Evolutionary conservation across 2,329 filamentous ascomycete species (phyloP).

Genomic region (Xylaria sp.): DNA sequence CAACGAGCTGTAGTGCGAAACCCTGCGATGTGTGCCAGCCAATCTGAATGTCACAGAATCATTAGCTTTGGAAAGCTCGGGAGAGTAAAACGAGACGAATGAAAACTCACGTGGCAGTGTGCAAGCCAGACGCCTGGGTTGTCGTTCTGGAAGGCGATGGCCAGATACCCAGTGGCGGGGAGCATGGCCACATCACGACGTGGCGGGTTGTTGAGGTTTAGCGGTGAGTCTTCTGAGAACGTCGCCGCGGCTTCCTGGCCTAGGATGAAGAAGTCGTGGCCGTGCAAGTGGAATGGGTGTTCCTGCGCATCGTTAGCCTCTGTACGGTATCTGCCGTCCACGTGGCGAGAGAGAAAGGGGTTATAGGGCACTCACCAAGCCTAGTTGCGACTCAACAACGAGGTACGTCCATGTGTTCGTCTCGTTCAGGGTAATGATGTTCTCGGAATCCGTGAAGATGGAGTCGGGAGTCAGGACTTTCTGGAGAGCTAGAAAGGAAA

Average conservation of each 20-base stretch:
- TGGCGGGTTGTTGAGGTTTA: slow-evolving; percentile 58
- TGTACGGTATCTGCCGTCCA: background rate
- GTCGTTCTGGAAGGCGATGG: slow-evolving; percentile 62
- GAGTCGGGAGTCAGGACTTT: slow-evolving; percentile 46
- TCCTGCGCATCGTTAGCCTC: slow-evolving; percentile 38
- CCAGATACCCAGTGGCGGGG: slow-evolving; percentile 58
- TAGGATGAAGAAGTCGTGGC: slow-evolving; percentile 57
- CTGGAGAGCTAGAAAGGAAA: slow-evolving; percentile 46
- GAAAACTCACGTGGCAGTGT: slow-evolving; percentile 46
- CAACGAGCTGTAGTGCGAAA: slow-evolving; percentile 65
- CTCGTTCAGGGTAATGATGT: slow-evolving; percentile 48
- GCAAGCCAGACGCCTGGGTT: slow-evolving; percentile 65
- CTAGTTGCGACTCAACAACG: slow-evolving; percentile 47
- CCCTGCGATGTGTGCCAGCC: slow-evolving; percentile 63
- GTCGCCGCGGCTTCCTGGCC: slow-evolving; percentile 49
- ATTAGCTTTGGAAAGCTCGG: slow-evolving; percentile 10
- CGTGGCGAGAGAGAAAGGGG: slow-evolving; percentile 15
- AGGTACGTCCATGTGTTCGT: slow-evolving; percentile 53
- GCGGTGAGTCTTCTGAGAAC: slow-evolving; percentile 44
- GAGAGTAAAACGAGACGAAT: background rate
- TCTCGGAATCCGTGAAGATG: slow-evolving; percentile 45
- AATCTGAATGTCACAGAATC: slow-evolving; percentile 50
- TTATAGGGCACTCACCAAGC: slow-evolving; percentile 31
- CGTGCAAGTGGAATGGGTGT: slow-evolving; percentile 59
- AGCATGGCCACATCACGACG: slow-evolving; percentile 62